Base-by-base conservation (phyloP, 2,329 filamentous ascomycete species). In the Aspergillus caelatus region DNA sequence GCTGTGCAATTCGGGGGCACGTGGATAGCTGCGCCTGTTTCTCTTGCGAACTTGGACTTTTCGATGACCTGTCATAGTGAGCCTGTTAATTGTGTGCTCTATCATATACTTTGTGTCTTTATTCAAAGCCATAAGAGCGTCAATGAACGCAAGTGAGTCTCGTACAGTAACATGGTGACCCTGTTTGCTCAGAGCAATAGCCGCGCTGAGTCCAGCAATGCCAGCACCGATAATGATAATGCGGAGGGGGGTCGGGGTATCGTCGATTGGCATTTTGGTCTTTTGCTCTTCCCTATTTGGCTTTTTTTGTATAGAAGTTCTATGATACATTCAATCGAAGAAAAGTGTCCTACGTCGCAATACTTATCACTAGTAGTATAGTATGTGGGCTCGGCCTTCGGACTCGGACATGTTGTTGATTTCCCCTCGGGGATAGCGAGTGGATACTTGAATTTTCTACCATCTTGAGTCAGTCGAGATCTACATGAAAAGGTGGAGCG, bases 121-220 rank as follows among this genome's bases (percentile, higher is more conserved):
- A 16, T 19, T 26, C 3, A 12, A 1, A 36, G 12, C 19, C 6
- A 26, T 19, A 39, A 10, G 67, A 10, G 14, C 6, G 26, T 19
- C 6, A 30, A 30, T 19, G 9, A 30, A 16, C 9, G 8, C 7
- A 16, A 14, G 23, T 7, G 11, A 14, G 12, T 19, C 14, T 19
- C 72, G 30, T 61, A 77, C 74, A 66, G 75, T 72, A 26, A 77
- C 74, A 28, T 69, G 68, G 64, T 77, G 74, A 0, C 75, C 75
- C 32, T 74, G 71, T 53, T 71, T 73, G 39, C 74, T 70, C 6
- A 77, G 57, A 3, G 73, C 74, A 63, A 77, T 76, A 4, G 75
- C 75, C 3, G 75, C 71, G 10, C 68, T 68, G 8, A 78, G 66
- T 8, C 75, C 75, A 36, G 75, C 73, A 58, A 78, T 74, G 3